These are phyloP conservation scores for Metschnikowia hibisci DNA, from an alignment of 805 yeast genomes.

Conservation along the genomic window DNA sequence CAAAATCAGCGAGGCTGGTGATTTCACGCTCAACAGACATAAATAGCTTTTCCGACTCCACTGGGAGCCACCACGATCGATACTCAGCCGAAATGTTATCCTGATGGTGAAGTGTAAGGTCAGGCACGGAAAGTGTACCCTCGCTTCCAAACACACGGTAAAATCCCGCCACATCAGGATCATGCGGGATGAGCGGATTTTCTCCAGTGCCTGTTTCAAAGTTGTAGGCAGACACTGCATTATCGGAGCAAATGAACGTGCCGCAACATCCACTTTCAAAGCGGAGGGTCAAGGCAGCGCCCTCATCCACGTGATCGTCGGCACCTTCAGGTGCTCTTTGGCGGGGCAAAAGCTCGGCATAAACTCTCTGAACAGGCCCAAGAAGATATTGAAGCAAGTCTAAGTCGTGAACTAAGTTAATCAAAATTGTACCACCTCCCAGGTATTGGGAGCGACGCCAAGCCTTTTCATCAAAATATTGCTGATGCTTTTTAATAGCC, in stretches of 20 bases:
- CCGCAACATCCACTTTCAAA: constrained; percentile 39
- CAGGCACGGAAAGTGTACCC: constrained; percentile 41
- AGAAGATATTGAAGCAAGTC: constrained; percentile 38
- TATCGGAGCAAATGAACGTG: constrained; percentile 40
- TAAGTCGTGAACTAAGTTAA: constrained; percentile 40
- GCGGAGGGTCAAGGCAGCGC: constrained; percentile 37
- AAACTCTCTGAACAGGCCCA: constrained; percentile 38
- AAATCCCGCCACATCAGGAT: constrained; percentile 29
- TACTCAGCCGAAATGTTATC: constrained; percentile 15
- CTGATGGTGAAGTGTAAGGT: constrained; percentile 36
- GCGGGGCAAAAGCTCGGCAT: constrained; percentile 34
- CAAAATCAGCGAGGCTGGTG: background rate
- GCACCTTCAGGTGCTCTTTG: constrained; percentile 23
- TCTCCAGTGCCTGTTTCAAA: constrained; percentile 44
- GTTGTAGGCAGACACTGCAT: constrained; percentile 37
- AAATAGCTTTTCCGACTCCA: constrained; percentile 21
- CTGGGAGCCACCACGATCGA: constrained; percentile 29
- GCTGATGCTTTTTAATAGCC: constrained; percentile 34
- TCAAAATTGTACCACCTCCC: constrained; percentile 41
- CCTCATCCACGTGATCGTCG: constrained; percentile 35
- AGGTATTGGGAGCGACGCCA: constrained; percentile 34
- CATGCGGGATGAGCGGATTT: constrained; percentile 38
- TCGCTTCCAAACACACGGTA: constrained; percentile 37
- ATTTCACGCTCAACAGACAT: background rate
- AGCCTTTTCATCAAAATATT: constrained; percentile 33